Base-by-base conservation (phyloP, 2,329 filamentous ascomycete species). In the Trichoderma harzianum region DNA sequence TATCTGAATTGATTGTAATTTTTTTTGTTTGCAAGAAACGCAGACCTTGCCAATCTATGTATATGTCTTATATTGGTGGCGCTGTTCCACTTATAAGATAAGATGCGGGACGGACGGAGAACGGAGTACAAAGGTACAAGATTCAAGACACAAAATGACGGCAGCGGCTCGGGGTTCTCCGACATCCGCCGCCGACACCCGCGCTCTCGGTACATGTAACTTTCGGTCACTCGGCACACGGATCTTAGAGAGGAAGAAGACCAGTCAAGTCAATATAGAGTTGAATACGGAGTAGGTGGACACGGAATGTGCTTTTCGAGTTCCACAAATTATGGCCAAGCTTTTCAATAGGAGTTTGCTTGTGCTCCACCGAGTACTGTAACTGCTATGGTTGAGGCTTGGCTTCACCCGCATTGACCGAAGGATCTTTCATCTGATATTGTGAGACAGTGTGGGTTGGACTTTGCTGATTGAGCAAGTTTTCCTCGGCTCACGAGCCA, bases 161-260 rank as follows among this genome's bases (percentile, higher is more conserved):
- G 36, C 34, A 21, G 47, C 12, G 16, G 28, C 34, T 21, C 32
- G 24, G 51, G 14, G 10, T 16, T 65, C 26, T 66, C 61, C 61
- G 69, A 60, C n/a, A 58, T 32, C 69, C 58, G 53, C 34, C 39
- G 7, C 67, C 67, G 67, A 69, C 34, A 39, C 5, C 67, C 67
- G n/a, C n/a, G n/a, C n/a, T n/a, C n/a, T n/a, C n/a, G n/a, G n/a
- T n/a, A n/a, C n/a, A n/a, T n/a, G n/a, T n/a, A n/a, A 47, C 18
- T 47, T n/a, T 43, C 16, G 39, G 39, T 43, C 39, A 43, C 39
- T 43, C 39, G 39, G 39, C 39, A 43, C 39, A 43, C 39, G 7
- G 39, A 18, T 1, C 2, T 16, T 18, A 3, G 7, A 39, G 16
- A 39, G 36, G n/a, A n/a, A n/a, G n/a, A n/a, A n/a, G n/a, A n/a